These are phyloP conservation scores for Xerocomellus dryophilus DNA, from an alignment of 768 basidiomycete genomes.

Conservation along the genomic window DNA sequence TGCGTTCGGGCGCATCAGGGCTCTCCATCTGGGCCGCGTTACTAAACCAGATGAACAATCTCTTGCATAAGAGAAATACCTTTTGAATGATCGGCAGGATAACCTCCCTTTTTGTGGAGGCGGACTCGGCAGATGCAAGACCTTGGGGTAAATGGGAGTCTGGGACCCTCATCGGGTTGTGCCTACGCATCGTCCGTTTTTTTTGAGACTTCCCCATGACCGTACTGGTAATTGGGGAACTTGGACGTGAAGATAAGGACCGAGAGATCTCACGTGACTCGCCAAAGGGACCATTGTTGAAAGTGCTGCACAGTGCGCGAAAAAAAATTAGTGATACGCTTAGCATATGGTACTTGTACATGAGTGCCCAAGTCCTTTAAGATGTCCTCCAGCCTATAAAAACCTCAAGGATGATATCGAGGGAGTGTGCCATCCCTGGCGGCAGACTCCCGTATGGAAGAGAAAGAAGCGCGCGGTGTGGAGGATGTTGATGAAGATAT, in stretches of 20 bases:
- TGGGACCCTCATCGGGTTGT: slow-evolving; percentile 92
- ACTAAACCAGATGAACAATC: background rate
- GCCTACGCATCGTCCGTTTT: slow-evolving; percentile 77
- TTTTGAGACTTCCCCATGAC: slow-evolving; percentile 93
- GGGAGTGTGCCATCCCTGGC: slow-evolving; percentile 24
- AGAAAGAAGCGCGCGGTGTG: background rate
- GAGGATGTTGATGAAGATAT: background rate
- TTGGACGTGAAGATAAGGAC: background rate
- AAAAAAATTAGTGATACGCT: slow-evolving; percentile 23
- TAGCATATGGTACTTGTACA: slow-evolving; percentile 27
- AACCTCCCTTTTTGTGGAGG: slow-evolving; percentile 72
- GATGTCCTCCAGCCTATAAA: background rate
- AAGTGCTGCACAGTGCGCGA: background rate
- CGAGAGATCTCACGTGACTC: slow-evolving; percentile 11
- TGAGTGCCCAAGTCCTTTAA: slow-evolving; percentile 8
- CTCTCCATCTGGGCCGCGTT: slow-evolving; percentile 59
- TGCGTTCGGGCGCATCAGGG: slow-evolving; percentile 73
- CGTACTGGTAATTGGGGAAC: background rate
- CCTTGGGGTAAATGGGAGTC: slow-evolving; percentile 89
- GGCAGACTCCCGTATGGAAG: slow-evolving; percentile 2
- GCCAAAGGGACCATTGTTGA: too few species aligned
- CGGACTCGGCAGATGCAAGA: slow-evolving; percentile 66
- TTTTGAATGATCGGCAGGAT: slow-evolving; percentile 90
- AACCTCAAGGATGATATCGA: slow-evolving; percentile 28
- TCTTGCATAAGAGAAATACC: slow-evolving; percentile 40